Evolutionary conservation across 257 asterid species (phyloP).

Genomic region (Anisodus tanguticus): DNA sequence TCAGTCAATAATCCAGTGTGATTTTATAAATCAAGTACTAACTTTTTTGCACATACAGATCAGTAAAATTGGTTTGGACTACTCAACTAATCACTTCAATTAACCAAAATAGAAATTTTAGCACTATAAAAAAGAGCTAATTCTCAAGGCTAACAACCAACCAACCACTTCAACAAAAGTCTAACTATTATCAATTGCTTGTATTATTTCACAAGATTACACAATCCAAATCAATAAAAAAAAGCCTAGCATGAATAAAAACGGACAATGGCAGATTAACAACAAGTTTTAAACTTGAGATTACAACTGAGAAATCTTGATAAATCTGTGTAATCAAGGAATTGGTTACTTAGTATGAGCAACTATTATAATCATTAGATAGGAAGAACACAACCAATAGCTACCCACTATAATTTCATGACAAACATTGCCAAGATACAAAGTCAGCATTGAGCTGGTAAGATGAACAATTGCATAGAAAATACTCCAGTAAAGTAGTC

Average conservation of each 20-base stretch:
- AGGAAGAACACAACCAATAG: neutral
- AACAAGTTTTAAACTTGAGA: neutral
- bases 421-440: neutral
- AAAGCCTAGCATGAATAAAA: neutral
- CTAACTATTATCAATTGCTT: neutral
- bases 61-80: neutral
- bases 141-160: neutral
- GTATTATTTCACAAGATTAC: neutral
- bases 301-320: neutral
- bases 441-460: neutral
- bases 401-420: neutral
- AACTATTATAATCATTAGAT: neutral
- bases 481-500: neutral
- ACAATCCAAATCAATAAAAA: neutral
- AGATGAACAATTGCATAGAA: neutral
- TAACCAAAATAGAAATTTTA: neutral
- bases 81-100: neutral
- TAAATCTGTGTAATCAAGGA: neutral
- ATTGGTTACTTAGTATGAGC: neutral
- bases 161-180: neutral
- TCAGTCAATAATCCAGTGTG: neutral
- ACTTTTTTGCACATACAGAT: neutral
- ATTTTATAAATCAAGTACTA: too few species aligned
- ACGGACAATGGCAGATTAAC: neutral
- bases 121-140: neutral